A percentile compares a stretch with the other conserved stretches of the same genome.
These are phyloP conservation scores for Penicillium silybi DNA, from an alignment of 495 filamentous ascomycete genomes.

Conservation along the genomic window DNA sequence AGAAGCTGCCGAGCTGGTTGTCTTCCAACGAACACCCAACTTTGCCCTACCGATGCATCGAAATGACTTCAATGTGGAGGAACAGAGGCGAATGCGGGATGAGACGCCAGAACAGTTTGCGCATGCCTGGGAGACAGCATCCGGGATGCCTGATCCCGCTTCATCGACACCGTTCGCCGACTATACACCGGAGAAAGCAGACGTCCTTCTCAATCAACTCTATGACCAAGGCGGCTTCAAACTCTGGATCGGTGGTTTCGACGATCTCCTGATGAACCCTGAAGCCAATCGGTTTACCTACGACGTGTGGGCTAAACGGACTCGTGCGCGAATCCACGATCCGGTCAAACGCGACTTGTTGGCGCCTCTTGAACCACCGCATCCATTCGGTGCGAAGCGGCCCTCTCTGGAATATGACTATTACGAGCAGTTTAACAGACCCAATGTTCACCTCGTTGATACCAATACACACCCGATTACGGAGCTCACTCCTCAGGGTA, in stretches of 20 bases:
- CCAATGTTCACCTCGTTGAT: constrained; percentile 52
- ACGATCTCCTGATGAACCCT: background rate
- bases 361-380: constrained; percentile 49
- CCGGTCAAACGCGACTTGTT: constrained; percentile 45
- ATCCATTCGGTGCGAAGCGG: constrained; percentile 53
- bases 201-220: background rate
- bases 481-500: constrained; percentile 38
- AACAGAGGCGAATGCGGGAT: background rate
- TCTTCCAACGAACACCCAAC: constrained; percentile 54
- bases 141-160: background rate
- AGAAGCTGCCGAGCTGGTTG: constrained; percentile 35
- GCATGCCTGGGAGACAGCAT: background rate
- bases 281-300: constrained; percentile 3
- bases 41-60: constrained; percentile 50
- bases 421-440: constrained; percentile 55
- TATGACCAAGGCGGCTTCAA: constrained; percentile 7
- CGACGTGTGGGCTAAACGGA: constrained; percentile 29
- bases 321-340: constrained; percentile 47
- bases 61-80: background rate
- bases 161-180: background rate
- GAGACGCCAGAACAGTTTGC: background rate
- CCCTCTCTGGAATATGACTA: constrained; percentile 52
- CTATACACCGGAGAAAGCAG: background rate
- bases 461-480: constrained; percentile 46
- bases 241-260: background rate